Evolutionary conservation across 2,329 filamentous ascomycete species (phyloP), one percentile per base, ranked within the genome.

Genomic region (Aureobasidium lini): DNA sequence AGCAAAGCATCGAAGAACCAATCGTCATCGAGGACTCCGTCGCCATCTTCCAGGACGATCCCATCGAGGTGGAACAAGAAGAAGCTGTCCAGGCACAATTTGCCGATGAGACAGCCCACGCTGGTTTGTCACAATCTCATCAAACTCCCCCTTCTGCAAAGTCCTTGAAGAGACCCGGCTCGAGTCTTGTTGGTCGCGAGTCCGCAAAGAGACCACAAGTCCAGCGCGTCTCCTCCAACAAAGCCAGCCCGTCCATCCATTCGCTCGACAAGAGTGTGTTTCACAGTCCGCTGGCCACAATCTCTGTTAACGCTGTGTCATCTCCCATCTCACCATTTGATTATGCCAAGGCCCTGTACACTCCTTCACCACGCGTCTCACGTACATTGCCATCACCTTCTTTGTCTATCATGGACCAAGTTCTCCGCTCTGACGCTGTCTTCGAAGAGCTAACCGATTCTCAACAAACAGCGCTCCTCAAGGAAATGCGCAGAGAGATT

Each of bases 111-210:
- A 56, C 52, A 34, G 50, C 37, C 37, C 23, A 54, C 16, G 37
- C 50, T 54, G 50, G 50, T 54, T 54, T 43, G 50, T 54, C 37
- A 42, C 50, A 42, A 3, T 54, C 50, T 43, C 50, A 54, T 43
- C 50, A 37, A 32, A 42, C 39, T 32, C 39, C 37, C 39, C 37
- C 50, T 42, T 11, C 3, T 40, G 23, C 23, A 23, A 23, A 23
- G 23, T 34, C 28, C 29, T 37, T 28, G 9, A 54, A 42, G 40
- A 23, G 37, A 15, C 39, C 28, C 18, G 28, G 16, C 31, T n/a
- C 52, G 13, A 36, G 52, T 31, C 40, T 56, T 34, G 50, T 39
- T 23, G 50, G 37, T 15, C 28, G 15, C 18, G 8, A 28, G 11
- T 34, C 50, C n/a, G 11, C 23, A 37, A 54, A 54, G 37, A 43